Percentiles rank a stretch among this genome's conserved stretches.
Conservation (phyloP, 768 basidiomycete genomes). For the Crepidotus variabilis region DNA sequence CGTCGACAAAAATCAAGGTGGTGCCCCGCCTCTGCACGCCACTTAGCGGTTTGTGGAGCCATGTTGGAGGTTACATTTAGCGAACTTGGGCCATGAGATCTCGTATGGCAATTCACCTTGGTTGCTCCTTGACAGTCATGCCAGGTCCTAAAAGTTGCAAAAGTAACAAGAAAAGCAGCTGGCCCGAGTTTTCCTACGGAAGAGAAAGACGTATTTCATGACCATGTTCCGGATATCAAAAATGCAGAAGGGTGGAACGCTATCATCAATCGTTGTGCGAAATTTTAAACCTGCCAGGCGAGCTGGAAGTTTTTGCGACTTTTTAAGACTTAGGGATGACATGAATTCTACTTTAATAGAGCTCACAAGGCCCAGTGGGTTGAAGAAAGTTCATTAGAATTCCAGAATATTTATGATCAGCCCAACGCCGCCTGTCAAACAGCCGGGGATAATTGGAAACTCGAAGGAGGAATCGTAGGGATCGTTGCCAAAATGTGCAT, state of each 20-base stretch:
- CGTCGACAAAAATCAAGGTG: too few species aligned
- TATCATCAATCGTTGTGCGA: slow-evolving; percentile 46
- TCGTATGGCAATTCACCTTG: too few species aligned
- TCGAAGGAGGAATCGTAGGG: slow-evolving; percentile 56
- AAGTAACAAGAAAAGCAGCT: not conserved
- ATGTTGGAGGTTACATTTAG: too few species aligned
- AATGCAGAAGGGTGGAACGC: slow-evolving; percentile 45
- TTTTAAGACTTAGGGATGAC: not conserved
- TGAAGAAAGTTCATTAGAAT: slow-evolving; percentile 62
- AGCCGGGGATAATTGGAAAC: slow-evolving; percentile 38
- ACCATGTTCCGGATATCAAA: slow-evolving; percentile 42
- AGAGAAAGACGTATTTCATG: slow-evolving; percentile 4
- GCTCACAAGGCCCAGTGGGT: slow-evolving; percentile 48
- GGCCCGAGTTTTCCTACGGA: not conserved
- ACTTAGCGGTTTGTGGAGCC: too few species aligned
- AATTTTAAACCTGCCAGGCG: slow-evolving; percentile 53
- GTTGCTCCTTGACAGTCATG: not conserved
- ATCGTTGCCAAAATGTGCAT: slow-evolving; percentile 63
- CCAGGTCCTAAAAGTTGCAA: slow-evolving; percentile 1
- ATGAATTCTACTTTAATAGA: slow-evolving; percentile 30
- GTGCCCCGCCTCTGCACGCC: too few species aligned
- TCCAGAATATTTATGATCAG: slow-evolving; percentile 45
- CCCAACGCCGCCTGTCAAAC: slow-evolving; percentile 46
- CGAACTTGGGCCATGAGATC: too few species aligned
- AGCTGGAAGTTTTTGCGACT: slow-evolving; percentile 5